Evolutionary conservation across 2,329 filamentous ascomycete species (phyloP).

Genomic region (Fusarium sp.): DNA sequence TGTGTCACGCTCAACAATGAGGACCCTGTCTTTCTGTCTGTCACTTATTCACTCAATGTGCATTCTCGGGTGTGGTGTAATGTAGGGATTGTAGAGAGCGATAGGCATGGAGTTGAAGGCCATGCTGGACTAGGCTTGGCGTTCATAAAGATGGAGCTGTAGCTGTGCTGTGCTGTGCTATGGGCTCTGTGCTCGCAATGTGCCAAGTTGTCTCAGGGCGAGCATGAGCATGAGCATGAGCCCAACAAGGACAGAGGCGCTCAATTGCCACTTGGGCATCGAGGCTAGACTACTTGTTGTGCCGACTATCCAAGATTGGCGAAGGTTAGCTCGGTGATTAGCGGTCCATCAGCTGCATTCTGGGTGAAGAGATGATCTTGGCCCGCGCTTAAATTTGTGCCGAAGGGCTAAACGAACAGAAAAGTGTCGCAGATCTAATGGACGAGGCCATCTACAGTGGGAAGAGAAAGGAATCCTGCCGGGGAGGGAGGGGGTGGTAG

Average conservation of each 20-base stretch:
- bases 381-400: not conserved
- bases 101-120: not conserved
- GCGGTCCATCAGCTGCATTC: slow-evolving; percentile 14
- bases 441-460: not conserved
- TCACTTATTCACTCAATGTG: not conserved
- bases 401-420: not conserved
- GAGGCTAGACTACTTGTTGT: not conserved
- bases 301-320: slow-evolving; percentile 28
- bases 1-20: not conserved
- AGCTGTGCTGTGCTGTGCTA: not conserved
- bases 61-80: not conserved
- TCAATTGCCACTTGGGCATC: slow-evolving; percentile 34
- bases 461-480: not conserved
- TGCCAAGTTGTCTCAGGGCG: slow-evolving; percentile 4
- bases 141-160: not conserved
- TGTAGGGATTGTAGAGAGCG: not conserved
- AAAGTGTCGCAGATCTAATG: slow-evolving; percentile 17
- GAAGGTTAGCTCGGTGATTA: slow-evolving; percentile 13
- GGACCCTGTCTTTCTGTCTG: not conserved
- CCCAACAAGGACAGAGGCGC: not conserved
- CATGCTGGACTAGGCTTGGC: not conserved
- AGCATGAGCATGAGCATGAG: not conserved
- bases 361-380: slow-evolving; percentile 4
- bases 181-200: not conserved
- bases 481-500: slow-evolving; percentile 9